phyloP scores from a whole-genome alignment of 2,329 filamentous ascomycete species.

The Pseudogymnoascus pannorum region DNA sequence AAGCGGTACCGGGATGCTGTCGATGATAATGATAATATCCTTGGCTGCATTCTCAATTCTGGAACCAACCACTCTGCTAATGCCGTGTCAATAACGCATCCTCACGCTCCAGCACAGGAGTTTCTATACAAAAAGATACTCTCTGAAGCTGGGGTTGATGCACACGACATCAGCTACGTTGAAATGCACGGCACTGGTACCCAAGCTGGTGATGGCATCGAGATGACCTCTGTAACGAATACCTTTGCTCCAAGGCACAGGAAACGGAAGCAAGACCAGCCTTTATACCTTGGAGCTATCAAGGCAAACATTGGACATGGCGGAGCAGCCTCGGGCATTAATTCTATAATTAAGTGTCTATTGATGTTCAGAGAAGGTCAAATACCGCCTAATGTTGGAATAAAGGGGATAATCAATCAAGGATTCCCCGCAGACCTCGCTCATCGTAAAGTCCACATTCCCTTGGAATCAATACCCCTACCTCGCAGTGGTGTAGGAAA shows the following conservation, averaged over 20 bases:
- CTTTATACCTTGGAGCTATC: constrained; percentile 48
- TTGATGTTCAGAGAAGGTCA: not conserved
- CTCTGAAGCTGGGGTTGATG: constrained; percentile 64
- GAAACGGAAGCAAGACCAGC: not conserved
- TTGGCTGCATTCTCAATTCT: constrained; percentile 53
- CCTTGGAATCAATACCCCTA: no score
- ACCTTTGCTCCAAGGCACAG: not conserved
- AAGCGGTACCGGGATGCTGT: constrained; percentile 39
- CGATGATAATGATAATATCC: constrained; percentile 39
- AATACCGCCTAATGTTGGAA: not conserved
- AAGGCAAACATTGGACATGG: constrained; percentile 58
- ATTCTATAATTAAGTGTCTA: constrained; percentile 16
- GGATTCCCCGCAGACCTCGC: constrained; percentile 24
- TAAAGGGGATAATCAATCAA: constrained; percentile 19
- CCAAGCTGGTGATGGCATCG: constrained; percentile 11
- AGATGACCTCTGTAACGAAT: constrained; percentile 6
- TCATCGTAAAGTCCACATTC: no score
- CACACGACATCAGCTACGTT: constrained; percentile 26
- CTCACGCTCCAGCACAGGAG: constrained; percentile 65
- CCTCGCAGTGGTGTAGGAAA: no score
- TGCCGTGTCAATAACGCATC: constrained; percentile 72
- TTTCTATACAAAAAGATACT: constrained; percentile 64
- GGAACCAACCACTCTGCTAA: constrained; percentile 51
- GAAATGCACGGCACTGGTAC: constrained; percentile 13
- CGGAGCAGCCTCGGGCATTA: constrained; percentile 14